Evolutionary conservation across 2,329 filamentous ascomycete species (phyloP), one percentile per base, ranked within the genome.

Genomic region (Thermomyces lanuginosus): DNA sequence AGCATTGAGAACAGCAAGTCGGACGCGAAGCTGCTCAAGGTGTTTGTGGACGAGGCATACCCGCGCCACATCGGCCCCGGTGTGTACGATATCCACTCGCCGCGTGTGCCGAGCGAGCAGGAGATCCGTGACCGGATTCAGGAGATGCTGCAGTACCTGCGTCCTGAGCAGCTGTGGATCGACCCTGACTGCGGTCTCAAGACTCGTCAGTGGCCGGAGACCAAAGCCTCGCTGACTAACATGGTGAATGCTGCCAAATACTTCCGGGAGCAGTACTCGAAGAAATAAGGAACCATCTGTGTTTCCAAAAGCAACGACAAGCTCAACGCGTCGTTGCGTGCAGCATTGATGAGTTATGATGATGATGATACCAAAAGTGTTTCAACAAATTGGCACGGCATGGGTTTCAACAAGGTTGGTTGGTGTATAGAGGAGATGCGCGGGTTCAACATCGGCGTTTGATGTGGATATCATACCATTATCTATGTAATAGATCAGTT

Each of bases 1-100:
- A 92, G 81, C 53, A 98, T 98, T 47, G 89, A 98, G 77, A 98
- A 98, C 81, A 91, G 80, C 78, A 98, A 98, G 78, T 92, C 81
- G 47, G 89, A 98, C 51, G 89, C 89, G 55, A 98, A 98, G 78
- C 76, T 98, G 44, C 78, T 98, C 55, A 79, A 86, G 64, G 89
- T 98, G 60, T 98, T 98, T 55, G 81, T 93, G 45, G 86, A 95
- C 58, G 80, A 89, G 63, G 80, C 76, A 36, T 95, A 95, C 69
- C 86, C 84, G 44, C 81, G 86, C 51, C 86, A 98, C 71, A 98
- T 98, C 47, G 89, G 89, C 40, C 89, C 89, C 40, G 89, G 86
- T 76, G 89, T 98, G 61, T 98, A 95, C 60, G 89, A 98, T 64
- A 98, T 98, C 67, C 89, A 98, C 79, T 92, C 82, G 42, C 89